Evolutionary conservation across 257 asterid species (phyloP).

Genomic region (Solanum appendiculatum): DNA sequence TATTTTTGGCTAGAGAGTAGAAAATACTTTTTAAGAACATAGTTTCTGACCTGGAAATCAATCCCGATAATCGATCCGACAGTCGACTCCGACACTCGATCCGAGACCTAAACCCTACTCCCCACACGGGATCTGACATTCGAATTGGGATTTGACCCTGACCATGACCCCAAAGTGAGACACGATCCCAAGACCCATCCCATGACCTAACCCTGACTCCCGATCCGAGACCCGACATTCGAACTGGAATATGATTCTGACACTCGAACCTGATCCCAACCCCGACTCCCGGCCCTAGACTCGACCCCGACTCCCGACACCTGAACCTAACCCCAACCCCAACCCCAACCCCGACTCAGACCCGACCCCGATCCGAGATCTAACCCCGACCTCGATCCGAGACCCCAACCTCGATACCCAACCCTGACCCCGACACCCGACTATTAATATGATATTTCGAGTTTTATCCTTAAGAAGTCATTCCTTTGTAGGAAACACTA

Average conservation of each 20-base stretch:
- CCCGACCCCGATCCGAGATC: too few species aligned
- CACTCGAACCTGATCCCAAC: not conserved
- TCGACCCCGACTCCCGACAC: too few species aligned
- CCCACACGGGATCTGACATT: not conserved
- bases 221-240: not conserved
- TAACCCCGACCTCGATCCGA: not conserved
- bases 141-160: not conserved
- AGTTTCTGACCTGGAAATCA: too few species aligned
- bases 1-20: too few species aligned
- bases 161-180: too few species aligned
- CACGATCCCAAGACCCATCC: too few species aligned
- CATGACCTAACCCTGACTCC: not conserved
- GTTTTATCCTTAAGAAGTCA: too few species aligned
- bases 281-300: not conserved
- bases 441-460: too few species aligned
- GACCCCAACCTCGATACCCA: too few species aligned
- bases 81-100: not conserved
- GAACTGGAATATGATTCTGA: not conserved
- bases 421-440: too few species aligned
- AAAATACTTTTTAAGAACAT: too few species aligned
- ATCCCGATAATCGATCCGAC: not conserved
- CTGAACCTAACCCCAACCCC: not conserved
- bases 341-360: not conserved
- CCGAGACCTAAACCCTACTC: not conserved
- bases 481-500: too few species aligned